Evolutionary conservation across 2,329 filamentous ascomycete species (phyloP).

Genomic region (Talaromyces sp.): DNA sequence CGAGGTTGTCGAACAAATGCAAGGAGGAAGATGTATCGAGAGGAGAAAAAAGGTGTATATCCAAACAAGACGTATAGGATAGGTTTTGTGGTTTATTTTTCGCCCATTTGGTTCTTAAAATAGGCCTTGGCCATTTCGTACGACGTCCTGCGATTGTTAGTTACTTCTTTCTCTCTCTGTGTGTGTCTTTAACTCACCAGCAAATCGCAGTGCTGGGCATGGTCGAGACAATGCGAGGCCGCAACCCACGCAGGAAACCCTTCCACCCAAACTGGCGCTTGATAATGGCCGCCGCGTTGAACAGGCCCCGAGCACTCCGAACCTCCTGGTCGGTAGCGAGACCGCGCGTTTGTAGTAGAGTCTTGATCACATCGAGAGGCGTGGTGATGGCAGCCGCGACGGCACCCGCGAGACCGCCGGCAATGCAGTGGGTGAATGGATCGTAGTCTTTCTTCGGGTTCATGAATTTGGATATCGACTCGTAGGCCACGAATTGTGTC

Average conservation of each 20-base stretch:
- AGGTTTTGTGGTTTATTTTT: conserved; percentile 11
- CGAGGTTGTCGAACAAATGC: not conserved
- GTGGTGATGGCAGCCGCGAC: conserved; percentile 92
- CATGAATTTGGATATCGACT: conserved; percentile 90
- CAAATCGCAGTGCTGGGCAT: conserved; percentile 99
- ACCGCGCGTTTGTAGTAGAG: conserved; percentile 88
- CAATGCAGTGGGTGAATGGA: conserved; percentile 86
- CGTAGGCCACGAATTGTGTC: conserved; percentile 95
- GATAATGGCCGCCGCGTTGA: conserved; percentile 74
- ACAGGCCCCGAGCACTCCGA: conserved; percentile 75
- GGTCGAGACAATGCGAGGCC: conserved; percentile 86
- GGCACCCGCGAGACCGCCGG: conserved; percentile 87
- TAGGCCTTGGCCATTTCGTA: conserved; percentile 67
- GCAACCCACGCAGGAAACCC: conserved; percentile 91
- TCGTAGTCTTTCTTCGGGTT: conserved; percentile 79
- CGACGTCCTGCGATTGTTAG: conserved; percentile 47
- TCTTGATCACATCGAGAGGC: conserved; percentile 97
- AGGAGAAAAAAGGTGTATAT: not conserved
- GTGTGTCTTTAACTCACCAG: conserved; percentile 58
- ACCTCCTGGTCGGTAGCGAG: conserved; percentile 76
- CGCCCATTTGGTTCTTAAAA: conserved; percentile 48
- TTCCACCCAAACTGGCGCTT: conserved; percentile 75
- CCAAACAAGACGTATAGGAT: not conserved
- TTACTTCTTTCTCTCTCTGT: not conserved
- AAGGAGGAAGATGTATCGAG: not conserved